Evolutionary conservation across 23 red algal genomes (phyloP).

Genomic region (Gracilaria domingensis): DNA sequence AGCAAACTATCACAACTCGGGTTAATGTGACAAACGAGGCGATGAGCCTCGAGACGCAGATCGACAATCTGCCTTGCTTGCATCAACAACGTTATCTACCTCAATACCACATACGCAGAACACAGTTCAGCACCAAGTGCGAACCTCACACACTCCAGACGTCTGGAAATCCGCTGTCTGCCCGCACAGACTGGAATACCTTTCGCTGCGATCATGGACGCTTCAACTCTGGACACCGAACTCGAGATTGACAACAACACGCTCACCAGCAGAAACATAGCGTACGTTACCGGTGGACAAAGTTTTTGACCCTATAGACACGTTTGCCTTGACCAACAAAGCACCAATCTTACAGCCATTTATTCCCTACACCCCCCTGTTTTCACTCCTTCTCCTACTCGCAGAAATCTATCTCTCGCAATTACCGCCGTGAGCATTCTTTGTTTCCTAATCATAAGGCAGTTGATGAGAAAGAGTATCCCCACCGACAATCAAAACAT

Average conservation of each 20-base stretch:
- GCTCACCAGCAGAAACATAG: neutral
- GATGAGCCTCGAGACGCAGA: no score
- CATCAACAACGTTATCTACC: no score
- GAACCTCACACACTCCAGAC: neutral
- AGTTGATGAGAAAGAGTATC: constrained; percentile 3
- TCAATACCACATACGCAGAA: no score
- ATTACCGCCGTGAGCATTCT: constrained; percentile 13
- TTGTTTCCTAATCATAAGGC: constrained; percentile 27
- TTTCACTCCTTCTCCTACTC: neutral
- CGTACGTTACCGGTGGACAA: neutral
- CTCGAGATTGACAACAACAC: neutral
- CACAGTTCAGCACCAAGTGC: neutral
- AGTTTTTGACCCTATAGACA: neutral
- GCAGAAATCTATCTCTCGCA: constrained; percentile 35
- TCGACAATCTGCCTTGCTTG: no score
- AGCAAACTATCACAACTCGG: no score
- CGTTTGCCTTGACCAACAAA: neutral
- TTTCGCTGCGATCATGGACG: neutral
- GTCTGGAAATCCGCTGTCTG: neutral
- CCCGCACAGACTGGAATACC: neutral
- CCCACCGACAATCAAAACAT: constrained; percentile 8
- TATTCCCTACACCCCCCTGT: neutral
- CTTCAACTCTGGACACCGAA: neutral
- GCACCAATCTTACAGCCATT: neutral
- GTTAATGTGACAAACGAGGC: no score